These are phyloP conservation scores for Clonostachys sp. DNA, from an alignment of 2,329 filamentous ascomycete genomes.

Conservation along the genomic window DNA sequence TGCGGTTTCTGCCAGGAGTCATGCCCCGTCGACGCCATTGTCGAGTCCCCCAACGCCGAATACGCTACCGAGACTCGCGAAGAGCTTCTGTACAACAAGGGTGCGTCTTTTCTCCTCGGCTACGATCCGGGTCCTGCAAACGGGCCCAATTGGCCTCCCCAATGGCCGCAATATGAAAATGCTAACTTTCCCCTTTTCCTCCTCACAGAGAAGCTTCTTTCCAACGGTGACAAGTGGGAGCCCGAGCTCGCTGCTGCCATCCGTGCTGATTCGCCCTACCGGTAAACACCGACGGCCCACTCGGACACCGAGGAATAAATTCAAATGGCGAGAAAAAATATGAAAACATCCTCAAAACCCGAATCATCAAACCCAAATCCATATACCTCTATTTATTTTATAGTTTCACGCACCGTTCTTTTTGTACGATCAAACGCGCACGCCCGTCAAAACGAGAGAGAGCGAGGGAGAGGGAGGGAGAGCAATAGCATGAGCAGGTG, in stretches of 20 bases:
- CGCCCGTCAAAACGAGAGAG: background rate
- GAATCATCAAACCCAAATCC: background rate
- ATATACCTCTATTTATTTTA: background rate
- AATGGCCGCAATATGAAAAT: background rate
- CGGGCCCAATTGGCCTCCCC: background rate
- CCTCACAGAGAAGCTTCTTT: conserved; percentile 68
- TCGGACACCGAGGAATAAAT: background rate
- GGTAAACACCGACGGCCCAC: conserved; percentile 41
- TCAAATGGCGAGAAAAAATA: too few relatives aligned
- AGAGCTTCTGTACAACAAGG: conserved; percentile 96
- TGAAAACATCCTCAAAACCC: background rate
- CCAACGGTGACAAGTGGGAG: conserved; percentile 96
- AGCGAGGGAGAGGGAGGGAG: too few relatives aligned
- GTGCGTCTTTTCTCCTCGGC: conserved; percentile 20
- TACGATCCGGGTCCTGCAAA: background rate
- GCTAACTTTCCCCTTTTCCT: conserved; percentile 11
- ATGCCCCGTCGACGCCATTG: conserved; percentile 92
- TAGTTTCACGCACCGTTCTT: background rate
- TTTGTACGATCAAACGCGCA: background rate
- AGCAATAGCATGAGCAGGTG: too few relatives aligned
- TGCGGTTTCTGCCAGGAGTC: conserved; percentile 99
- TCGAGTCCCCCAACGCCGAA: conserved; percentile 59
- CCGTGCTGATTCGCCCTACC: conserved; percentile 88
- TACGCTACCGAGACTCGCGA: conserved; percentile 70
- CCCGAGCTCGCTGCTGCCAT: conserved; percentile 90